Conservation (phyloP, 148 eudicot species). For the Chenopodium quinoa region DNA sequence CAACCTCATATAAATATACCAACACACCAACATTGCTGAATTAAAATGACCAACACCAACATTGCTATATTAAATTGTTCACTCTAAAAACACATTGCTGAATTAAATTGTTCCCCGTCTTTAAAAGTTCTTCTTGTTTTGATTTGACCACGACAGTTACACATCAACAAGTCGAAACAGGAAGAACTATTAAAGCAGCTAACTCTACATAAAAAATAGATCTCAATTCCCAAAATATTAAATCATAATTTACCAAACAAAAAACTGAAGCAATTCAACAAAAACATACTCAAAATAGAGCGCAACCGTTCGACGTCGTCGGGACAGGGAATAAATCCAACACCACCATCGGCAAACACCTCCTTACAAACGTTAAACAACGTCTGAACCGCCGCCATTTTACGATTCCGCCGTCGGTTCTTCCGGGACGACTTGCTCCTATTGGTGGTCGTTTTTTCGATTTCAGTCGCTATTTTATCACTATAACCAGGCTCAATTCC, state of each 20-base stretch:
- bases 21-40: not conserved
- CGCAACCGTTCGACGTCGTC: constrained; percentile 45
- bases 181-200: too few species aligned
- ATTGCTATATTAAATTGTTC: too few species aligned
- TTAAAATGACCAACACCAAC: not conserved
- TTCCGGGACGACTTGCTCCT: constrained; percentile 28
- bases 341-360: constrained; percentile 56
- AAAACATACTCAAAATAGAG: constrained; percentile 59
- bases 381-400: constrained; percentile 45
- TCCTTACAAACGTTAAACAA: constrained; percentile 59
- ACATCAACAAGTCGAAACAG: too few species aligned
- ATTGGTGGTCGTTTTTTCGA: constrained; percentile 28
- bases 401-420: constrained; percentile 40
- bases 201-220: too few species aligned
- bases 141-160: too few species aligned
- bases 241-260: too few species aligned
- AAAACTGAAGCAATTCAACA: too few species aligned
- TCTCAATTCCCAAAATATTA: too few species aligned
- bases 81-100: too few species aligned
- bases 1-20: not conserved
- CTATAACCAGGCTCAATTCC: constrained; percentile 41
- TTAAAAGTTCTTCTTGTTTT: too few species aligned
- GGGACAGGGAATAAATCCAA: constrained; percentile 57
- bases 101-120: too few species aligned
- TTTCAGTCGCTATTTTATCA: constrained; percentile 32